These are phyloP conservation scores for Chaetomiaceae sp. DNA, from an alignment of 2,329 filamentous ascomycete genomes.

Conservation along the genomic window DNA sequence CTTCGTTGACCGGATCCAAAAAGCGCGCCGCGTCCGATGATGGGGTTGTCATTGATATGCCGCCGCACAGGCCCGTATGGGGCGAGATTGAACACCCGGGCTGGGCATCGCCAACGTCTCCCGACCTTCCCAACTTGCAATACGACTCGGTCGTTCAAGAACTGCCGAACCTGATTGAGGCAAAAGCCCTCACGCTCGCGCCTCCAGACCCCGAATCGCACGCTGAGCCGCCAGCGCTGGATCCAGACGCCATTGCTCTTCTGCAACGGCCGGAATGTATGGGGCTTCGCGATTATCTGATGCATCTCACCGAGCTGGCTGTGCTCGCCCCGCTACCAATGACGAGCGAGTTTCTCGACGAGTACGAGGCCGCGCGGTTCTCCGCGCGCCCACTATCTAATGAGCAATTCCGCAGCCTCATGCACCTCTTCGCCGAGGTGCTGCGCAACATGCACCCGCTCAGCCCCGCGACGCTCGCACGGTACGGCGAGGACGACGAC, in stretches of 20 bases:
- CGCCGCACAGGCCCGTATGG: constrained; percentile 57
- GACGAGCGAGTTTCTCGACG: constrained; percentile 59
- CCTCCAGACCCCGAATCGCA: constrained; percentile 45
- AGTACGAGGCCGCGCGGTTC: constrained; percentile 83
- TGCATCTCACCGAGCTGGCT: constrained; percentile 60
- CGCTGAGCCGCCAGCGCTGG: constrained; percentile 43
- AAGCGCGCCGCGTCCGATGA: constrained; percentile 19
- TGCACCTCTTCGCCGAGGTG: constrained; percentile 78
- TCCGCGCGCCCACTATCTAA: constrained; percentile 64
- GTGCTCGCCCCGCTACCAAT: constrained; percentile 45
- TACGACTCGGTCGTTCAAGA: constrained; percentile 77
- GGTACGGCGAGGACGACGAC: constrained; percentile 26
- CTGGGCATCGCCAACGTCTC: constrained; percentile 75
- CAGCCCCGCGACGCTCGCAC: constrained; percentile 44
- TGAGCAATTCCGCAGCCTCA: constrained; percentile 66
- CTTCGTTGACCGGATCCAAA: constrained; percentile 12
- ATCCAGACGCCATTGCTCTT: constrained; percentile 61
- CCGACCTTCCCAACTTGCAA: constrained; percentile 72
- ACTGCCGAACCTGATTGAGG: constrained; percentile 84
- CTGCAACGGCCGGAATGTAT: constrained; percentile 65
- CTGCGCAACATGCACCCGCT: constrained; percentile 68
- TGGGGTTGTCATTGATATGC: constrained; percentile 40
- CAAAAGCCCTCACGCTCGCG: constrained; percentile 81
- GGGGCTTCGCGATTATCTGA: constrained; percentile 73
- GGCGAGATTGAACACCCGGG: constrained; percentile 78